Conservation (phyloP, 768 basidiomycete genomes). For the Amanita fuliginea region DNA sequence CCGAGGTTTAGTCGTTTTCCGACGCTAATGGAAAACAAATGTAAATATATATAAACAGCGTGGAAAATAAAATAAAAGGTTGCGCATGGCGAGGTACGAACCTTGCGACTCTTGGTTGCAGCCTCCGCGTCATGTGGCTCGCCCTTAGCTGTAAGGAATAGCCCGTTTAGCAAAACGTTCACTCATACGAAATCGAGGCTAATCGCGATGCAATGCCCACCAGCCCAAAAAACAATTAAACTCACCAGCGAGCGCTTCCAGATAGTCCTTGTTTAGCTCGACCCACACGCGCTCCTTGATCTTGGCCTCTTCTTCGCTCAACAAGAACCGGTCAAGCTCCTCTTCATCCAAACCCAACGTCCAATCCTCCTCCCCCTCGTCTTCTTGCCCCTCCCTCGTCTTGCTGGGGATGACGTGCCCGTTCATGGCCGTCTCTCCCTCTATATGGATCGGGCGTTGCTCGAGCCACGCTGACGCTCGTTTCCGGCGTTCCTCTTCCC, state of each 20-base stretch:
- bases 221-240: background rate
- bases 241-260: slow-evolving; percentile 79
- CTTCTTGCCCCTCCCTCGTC: background rate
- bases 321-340: slow-evolving; percentile 72
- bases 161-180: slow-evolving; percentile 30
- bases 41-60: slow-evolving; percentile 1
- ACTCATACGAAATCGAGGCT: no score
- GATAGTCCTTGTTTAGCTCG: slow-evolving; percentile 83
- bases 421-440: background rate
- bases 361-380: slow-evolving; percentile 33
- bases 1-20: slow-evolving; percentile 55
- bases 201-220: no score
- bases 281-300: slow-evolving; percentile 92
- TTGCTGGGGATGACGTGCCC: background rate
- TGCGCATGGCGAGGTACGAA: slow-evolving; percentile 40
- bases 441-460: background rate
- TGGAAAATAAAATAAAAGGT: slow-evolving; percentile 16
- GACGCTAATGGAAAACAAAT: slow-evolving; percentile 36
- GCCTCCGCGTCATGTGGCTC: slow-evolving; percentile 35
- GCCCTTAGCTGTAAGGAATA: slow-evolving; percentile 47
- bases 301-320: slow-evolving; percentile 71
- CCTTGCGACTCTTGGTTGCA: slow-evolving; percentile 61
- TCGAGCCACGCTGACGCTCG: slow-evolving; percentile 2
- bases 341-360: slow-evolving; percentile 79
- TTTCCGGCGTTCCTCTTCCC: slow-evolving; percentile 4